Evolutionary conservation across 352 stramenopile species (phyloP).

Genomic region (Aphanomyces invadans): DNA sequence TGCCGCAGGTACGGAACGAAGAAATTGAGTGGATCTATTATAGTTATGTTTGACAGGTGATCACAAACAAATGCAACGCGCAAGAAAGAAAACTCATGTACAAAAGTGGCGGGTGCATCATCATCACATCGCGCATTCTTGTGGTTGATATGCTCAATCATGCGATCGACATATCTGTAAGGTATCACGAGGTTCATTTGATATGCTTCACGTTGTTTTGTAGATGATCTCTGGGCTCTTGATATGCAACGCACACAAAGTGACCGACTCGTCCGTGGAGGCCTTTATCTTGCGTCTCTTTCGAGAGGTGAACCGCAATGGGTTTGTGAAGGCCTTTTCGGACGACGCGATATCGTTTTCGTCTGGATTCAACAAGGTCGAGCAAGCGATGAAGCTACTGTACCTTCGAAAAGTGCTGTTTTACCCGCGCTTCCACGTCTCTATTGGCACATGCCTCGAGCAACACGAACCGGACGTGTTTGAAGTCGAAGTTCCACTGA

Average conservation of each 20-base stretch:
- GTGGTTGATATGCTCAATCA: conserved; percentile 95
- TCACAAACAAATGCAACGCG: conserved; percentile 67
- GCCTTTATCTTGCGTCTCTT: conserved; percentile 96
- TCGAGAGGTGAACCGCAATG: conserved; percentile 73
- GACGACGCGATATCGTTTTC: conserved; percentile 89
- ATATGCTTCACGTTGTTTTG: conserved; percentile 26
- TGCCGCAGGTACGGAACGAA: conserved; percentile 65
- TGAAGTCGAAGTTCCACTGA: conserved; percentile 91
- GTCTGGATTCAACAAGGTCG: conserved; percentile 90
- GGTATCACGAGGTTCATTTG: not conserved
- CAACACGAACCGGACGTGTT: conserved; percentile 84
- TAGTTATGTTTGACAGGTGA: conserved; percentile 21
- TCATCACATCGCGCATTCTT: conserved; percentile 95
- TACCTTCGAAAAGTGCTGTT: conserved; percentile 90
- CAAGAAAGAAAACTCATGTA: conserved; percentile 85
- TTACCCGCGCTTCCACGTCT: conserved; percentile 94
- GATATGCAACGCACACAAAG: conserved; percentile 89
- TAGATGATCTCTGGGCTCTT: conserved; percentile 88
- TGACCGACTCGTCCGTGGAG: conserved; percentile 92
- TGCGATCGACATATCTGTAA: conserved; percentile 44
- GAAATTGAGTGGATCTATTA: not conserved
- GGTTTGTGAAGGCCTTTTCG: conserved; percentile 96
- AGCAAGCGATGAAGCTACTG: conserved; percentile 92
- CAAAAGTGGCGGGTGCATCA: conserved; percentile 85
- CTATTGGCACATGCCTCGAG: conserved; percentile 83